Conservation (phyloP, 352 stramenopile genomes). For the Poterioochromonas sp. region DNA sequence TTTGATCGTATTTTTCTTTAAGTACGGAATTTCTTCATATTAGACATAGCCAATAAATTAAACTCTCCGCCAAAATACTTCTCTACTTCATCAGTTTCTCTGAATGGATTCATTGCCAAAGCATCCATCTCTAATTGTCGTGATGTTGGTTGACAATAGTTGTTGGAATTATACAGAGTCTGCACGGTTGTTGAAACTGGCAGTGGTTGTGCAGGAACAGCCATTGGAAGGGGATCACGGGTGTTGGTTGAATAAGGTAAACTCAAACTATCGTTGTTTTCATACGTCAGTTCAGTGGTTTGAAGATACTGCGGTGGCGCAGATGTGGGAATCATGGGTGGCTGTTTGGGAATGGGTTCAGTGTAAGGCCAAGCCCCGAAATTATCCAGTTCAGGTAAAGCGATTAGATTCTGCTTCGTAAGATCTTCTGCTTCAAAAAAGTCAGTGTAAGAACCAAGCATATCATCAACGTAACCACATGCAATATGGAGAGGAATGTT, state of each 20-base stretch:
- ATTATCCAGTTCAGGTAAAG: not conserved
- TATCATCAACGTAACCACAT: constrained; percentile 11
- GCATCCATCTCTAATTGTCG: not conserved
- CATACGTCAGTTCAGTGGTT: not conserved
- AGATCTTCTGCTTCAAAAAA: no score
- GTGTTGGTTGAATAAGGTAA: not conserved
- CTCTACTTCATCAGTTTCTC: not conserved
- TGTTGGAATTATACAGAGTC: not conserved
- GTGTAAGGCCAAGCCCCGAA: not conserved
- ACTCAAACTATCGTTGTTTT: no score
- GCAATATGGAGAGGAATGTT: not conserved
- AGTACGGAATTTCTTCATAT: no score
- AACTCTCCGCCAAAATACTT: not conserved
- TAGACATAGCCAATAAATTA: not conserved
- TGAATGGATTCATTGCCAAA: not conserved
- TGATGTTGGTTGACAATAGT: not conserved
- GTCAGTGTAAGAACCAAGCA: not conserved
- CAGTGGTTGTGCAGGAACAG: not conserved
- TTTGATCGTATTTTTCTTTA: no score
- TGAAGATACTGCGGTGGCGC: not conserved
- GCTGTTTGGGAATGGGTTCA: not conserved
- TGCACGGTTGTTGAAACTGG: not conserved
- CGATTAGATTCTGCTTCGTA: not conserved
- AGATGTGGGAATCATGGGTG: not conserved
- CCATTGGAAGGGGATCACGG: not conserved